phyloP scores from a whole-genome alignment of 2,329 filamentous ascomycete species.

The Cytospora paraplurivora region DNA sequence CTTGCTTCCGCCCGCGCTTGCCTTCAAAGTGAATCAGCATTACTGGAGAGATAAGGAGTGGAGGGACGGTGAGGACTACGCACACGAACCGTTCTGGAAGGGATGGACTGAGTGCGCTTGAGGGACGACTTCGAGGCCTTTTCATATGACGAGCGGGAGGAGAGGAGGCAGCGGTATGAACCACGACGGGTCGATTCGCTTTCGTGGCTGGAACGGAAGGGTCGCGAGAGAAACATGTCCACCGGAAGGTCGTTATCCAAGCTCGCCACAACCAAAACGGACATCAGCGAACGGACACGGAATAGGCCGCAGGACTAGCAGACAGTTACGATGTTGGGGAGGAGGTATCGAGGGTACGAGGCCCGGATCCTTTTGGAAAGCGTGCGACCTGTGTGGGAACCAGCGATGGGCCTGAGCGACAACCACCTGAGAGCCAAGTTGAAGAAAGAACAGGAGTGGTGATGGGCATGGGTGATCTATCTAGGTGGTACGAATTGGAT shows the following conservation, averaged over 20 bases:
- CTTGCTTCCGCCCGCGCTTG: not conserved
- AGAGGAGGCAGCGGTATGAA: not conserved
- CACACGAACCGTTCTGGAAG: not conserved
- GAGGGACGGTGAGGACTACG: not conserved
- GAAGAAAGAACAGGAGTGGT: not conserved
- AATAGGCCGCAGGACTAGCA: too few species aligned
- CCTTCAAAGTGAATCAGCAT: not conserved
- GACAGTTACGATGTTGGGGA: too few species aligned
- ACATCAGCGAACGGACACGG: too few species aligned
- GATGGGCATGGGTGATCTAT: not conserved
- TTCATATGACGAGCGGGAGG: not conserved
- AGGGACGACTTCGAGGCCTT: not conserved
- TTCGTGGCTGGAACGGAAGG: not conserved
- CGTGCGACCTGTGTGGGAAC: too few species aligned
- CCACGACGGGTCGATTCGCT: too few species aligned
- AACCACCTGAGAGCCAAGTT: not conserved
- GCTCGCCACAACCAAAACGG: too few species aligned
- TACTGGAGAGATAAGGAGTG: not conserved
- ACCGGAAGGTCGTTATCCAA: not conserved
- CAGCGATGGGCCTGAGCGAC: not conserved
- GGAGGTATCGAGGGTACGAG: too few species aligned
- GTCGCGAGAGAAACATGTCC: not conserved
- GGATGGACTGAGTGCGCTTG: not conserved
- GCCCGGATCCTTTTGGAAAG: too few species aligned
- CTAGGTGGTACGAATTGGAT: not conserved